These are phyloP conservation scores for Debaryomycetaceae sp. DNA, from an alignment of 1,139 yeast genomes.

Conservation along the genomic window DNA sequence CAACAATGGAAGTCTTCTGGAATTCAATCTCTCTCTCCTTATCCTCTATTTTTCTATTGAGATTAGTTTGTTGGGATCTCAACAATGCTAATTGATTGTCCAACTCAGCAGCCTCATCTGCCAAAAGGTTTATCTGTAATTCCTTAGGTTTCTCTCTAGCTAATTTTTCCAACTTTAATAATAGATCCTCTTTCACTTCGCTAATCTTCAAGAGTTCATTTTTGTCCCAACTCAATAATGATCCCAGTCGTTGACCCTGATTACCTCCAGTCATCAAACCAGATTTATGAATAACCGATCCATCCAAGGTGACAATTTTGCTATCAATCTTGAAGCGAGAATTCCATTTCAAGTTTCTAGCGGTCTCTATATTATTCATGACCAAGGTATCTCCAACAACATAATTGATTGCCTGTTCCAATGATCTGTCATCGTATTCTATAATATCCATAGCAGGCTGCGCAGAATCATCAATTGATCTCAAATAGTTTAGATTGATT, in stretches of 20 bases:
- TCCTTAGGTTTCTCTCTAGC: conserved; percentile 52
- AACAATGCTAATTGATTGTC: conserved; percentile 55
- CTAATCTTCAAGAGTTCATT: conserved; percentile 59
- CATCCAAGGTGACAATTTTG: conserved; percentile 78
- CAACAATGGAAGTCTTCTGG: conserved; percentile 28
- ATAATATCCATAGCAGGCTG: conserved; percentile 72
- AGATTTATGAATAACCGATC: conserved; percentile 78
- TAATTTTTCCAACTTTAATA: conserved; percentile 50
- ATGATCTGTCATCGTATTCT: conserved; percentile 56
- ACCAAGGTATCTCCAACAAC: conserved; percentile 79
- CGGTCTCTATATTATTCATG: conserved; percentile 68
- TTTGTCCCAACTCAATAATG: conserved; percentile 64
- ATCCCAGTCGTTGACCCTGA: conserved; percentile 31
- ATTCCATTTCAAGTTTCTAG: conserved; percentile 73
- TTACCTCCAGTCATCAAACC: conserved; percentile 94
- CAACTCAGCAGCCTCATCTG: conserved; percentile 51
- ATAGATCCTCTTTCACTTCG: conserved; percentile 58
- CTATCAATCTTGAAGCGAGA: conserved; percentile 42
- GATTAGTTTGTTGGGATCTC: conserved; percentile 46
- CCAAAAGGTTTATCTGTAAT: conserved; percentile 51
- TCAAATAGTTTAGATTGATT: conserved; percentile 52
- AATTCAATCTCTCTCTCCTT: conserved; percentile 53
- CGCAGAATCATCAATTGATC: conserved; percentile 55
- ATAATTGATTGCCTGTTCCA: conserved; percentile 77
- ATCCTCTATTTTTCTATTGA: conserved; percentile 54